Base-by-base conservation (phyloP, 2,329 filamentous ascomycete genomes). In the Ophiostoma fasciatum region DNA sequence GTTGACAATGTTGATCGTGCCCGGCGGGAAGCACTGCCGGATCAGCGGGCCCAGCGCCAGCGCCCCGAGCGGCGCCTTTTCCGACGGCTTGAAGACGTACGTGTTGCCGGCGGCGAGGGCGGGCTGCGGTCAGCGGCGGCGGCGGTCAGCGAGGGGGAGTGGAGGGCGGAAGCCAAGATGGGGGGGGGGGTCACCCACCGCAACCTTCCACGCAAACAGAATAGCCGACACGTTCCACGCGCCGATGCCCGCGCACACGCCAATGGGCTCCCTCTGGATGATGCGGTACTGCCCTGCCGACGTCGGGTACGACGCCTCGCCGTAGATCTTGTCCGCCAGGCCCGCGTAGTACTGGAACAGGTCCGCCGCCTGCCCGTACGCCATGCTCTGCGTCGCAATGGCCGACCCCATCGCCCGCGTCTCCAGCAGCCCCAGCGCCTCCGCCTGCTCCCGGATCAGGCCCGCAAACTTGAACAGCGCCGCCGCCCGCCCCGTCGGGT, bases 1-100 rank as follows among this genome's bases (percentile, higher is more conserved):
- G 13, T 51, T 33, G 48, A 63, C 35, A 23, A 62, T 42, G 35
- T 62, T 51, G 29, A 63, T 48, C 1, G 61, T 57, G 2, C 61
- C 60, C 0, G 57, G 52, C 0, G 60, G 60, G 36, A 64, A 58
- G 1, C 60, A 59, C 75, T 29, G 26, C 7, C 23, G 14, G 33
- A 36, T 29, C 5, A 36, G 27, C n/a, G 18, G 18, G 3, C 28
- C 34, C 13, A 36, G 27, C 6, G 20, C 28, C 7, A 36, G 34
- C 12, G 19, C 14, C 5, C 28, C 34, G 11, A 36, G 19, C 7
- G 34, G 34, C 5, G 34, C 22, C n/a, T 36, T 36, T 17, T 36
- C 34, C 4, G 27, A 30, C 6, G 28, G 28, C 15, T 36, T 36
- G 19, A 31, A 23, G 17, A 36, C 17, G 21, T 31, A 21, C 5